These are phyloP conservation scores for Trametes versicolor DNA, from an alignment of 1,284 basidiomycete species.

Conservation along the genomic window DNA sequence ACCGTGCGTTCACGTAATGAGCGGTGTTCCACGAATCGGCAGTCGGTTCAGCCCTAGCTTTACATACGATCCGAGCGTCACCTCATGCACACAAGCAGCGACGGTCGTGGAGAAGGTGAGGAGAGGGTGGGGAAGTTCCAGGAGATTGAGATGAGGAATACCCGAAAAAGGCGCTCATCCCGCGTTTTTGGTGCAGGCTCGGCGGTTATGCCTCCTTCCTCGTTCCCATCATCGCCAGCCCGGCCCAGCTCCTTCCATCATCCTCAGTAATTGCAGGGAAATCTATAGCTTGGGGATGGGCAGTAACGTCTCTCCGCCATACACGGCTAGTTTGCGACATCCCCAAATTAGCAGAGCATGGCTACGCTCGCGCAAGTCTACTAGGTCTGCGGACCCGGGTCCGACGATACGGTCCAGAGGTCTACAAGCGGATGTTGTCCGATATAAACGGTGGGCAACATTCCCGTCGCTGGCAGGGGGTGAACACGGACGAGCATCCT, in stretches of 20 bases:
- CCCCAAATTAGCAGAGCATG: no score
- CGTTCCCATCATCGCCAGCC: background rate
- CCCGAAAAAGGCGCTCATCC: slow-evolving; percentile 12
- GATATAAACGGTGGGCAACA: slow-evolving; percentile 1
- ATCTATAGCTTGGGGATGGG: background rate
- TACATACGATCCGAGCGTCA: slow-evolving; percentile 8
- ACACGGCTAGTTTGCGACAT: no score
- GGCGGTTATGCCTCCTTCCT: background rate
- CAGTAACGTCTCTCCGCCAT: background rate
- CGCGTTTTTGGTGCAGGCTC: slow-evolving; percentile 1
- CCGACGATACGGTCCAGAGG: background rate
- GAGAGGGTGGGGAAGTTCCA: slow-evolving; percentile 6
- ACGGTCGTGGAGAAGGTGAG: slow-evolving; percentile 18
- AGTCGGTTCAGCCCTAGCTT: slow-evolving; percentile 4
- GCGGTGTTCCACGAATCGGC: slow-evolving; percentile 5
- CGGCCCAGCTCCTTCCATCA: background rate
- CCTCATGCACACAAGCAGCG: slow-evolving; percentile 16
- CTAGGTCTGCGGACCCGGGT: background rate
- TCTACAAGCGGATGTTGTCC: background rate
- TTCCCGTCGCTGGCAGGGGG: slow-evolving; percentile 4
- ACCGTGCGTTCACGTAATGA: slow-evolving; percentile 19
- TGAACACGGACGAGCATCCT: slow-evolving; percentile 15
- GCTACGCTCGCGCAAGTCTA: background rate
- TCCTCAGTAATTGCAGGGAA: background rate
- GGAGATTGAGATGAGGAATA: slow-evolving; percentile 11